Conservation (phyloP, 2,329 filamentous ascomycete species). For the Rhinocladiella mackenziei region DNA sequence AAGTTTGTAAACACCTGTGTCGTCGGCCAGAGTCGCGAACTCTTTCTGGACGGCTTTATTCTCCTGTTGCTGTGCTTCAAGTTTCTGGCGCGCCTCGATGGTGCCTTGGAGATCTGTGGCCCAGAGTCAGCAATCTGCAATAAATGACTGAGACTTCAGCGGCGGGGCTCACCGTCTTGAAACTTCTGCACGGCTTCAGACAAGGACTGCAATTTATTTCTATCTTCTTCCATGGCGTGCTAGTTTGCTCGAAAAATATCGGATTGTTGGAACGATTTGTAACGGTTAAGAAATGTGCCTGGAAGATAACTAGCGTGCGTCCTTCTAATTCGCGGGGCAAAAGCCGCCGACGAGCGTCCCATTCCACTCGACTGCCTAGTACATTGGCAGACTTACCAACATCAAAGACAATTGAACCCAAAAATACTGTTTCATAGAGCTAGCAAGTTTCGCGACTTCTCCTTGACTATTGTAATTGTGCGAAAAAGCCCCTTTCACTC, state of each 20-base stretch:
- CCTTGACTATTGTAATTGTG: too few relatives aligned
- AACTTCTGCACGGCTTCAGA: constrained; percentile 85
- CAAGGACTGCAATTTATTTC: constrained; percentile 73
- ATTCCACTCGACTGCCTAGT: too few relatives aligned
- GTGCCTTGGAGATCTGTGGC: constrained; percentile 70
- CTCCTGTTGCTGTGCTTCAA: constrained; percentile 89
- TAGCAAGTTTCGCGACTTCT: too few relatives aligned
- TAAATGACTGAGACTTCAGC: not conserved
- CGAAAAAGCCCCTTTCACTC: too few relatives aligned
- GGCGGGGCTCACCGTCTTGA: constrained; percentile 63
- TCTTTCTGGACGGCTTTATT: constrained; percentile 79
- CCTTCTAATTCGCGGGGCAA: constrained; percentile 19
- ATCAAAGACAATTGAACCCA: too few relatives aligned
- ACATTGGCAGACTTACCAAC: too few relatives aligned
- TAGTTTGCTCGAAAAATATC: not conserved
- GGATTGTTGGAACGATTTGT: constrained; percentile 15
- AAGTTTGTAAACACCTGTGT: constrained; percentile 91
- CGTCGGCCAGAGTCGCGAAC: constrained; percentile 72
- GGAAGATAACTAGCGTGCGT: constrained; percentile 9
- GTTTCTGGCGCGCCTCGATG: constrained; percentile 77
- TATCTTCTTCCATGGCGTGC: constrained; percentile 46
- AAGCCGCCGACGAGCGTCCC: constrained; percentile 7
- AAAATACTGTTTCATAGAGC: too few relatives aligned
- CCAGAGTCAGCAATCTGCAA: constrained; percentile 1
- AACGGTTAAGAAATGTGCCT: constrained; percentile 8